Base-by-base conservation (phyloP, 345 rosid genomes). In the Trapa incisa region DNA sequence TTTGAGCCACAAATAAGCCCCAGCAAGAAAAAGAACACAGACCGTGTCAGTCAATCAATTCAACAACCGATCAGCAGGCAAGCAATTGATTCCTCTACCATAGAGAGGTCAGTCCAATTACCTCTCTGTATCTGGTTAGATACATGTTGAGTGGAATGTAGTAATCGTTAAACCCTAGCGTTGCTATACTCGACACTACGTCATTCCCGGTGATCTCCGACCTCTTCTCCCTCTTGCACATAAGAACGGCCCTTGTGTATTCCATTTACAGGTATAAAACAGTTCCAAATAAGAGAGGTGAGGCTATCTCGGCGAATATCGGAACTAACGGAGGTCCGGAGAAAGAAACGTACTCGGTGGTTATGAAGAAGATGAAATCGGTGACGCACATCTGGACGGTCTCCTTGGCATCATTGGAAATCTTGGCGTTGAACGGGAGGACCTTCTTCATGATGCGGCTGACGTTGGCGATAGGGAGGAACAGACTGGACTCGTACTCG, bases 371-470 rank as follows among this genome's bases (percentile, higher is more conserved):
- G 75, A 94, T 94, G 74, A 94, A 94, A 78, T 94, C 96, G 12
- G 97, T 91, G 52, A 94, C 96, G 67, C 99, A 94, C 68, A 91
- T 97, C 80, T 94, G 97, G 15, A 94, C 87, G 73, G 88, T 91
- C 77, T 94, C 99, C 73, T 94, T 94, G 16, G 96, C 95, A 37
- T 91, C 99, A 82, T 94, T 94, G 37, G 99, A 95, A 22, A 22
- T 22, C 81, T 94, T 94, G 17, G 93, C 99, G 71, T 94, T 91
- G 36, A 93, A 79, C 38, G 97, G 99, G 17, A 94, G 87, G n/a
- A 86, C 97, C 76, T 85, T 81, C 83, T 94, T 94, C 97, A 94
- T 94, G 67, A 94, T 94, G 58, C 99, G 84, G 76, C 97, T 87
- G 47, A 94, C 87, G 66, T 94, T 94, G 36, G 99, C 99, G 52